Evolutionary conservation across 306 rosid species (phyloP).

Genomic region (Malus domestica): DNA sequence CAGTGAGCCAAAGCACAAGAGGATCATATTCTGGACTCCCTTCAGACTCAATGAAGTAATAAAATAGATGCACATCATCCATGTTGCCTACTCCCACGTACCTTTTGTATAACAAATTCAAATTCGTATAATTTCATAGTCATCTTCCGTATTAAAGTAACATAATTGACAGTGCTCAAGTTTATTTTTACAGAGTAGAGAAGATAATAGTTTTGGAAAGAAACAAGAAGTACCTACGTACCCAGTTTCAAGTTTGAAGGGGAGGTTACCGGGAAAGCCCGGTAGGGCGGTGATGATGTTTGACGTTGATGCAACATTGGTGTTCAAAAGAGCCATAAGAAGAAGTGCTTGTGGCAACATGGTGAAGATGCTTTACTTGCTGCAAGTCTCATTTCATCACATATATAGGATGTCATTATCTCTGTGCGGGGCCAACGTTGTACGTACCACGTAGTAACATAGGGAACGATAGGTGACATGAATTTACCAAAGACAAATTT

Average conservation of each 20-base stretch:
- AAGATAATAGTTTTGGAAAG: neutral
- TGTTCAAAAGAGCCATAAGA: neutral
- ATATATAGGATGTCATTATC: too few relatives aligned
- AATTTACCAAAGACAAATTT: too few relatives aligned
- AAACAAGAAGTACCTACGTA: neutral
- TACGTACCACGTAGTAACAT: too few relatives aligned
- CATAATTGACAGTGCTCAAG: too few relatives aligned
- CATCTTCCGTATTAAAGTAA: too few relatives aligned
- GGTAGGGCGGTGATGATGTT: neutral
- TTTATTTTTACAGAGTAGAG: neutral
- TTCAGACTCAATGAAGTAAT: slow-evolving; percentile 37
- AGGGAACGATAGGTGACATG: too few relatives aligned
- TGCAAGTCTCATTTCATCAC: too few relatives aligned
- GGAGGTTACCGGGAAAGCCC: neutral
- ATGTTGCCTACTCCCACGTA: slow-evolving; percentile 27
- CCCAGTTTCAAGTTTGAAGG: slow-evolving; percentile 25
- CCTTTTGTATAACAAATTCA: slow-evolving; percentile 1
- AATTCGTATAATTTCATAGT: neutral
- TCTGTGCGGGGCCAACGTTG: too few relatives aligned
- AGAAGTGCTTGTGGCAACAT: neutral
- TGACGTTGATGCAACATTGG: neutral
- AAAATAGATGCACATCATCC: slow-evolving; percentile 34
- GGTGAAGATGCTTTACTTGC: neutral
- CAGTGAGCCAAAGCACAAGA: slow-evolving; percentile 36
- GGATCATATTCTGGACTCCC: slow-evolving; percentile 22